Percentiles rank a stretch among this genome's conserved stretches.
Conservation (phyloP, 2,329 filamentous ascomycete genomes). For the Fusarium staphyleae region DNA sequence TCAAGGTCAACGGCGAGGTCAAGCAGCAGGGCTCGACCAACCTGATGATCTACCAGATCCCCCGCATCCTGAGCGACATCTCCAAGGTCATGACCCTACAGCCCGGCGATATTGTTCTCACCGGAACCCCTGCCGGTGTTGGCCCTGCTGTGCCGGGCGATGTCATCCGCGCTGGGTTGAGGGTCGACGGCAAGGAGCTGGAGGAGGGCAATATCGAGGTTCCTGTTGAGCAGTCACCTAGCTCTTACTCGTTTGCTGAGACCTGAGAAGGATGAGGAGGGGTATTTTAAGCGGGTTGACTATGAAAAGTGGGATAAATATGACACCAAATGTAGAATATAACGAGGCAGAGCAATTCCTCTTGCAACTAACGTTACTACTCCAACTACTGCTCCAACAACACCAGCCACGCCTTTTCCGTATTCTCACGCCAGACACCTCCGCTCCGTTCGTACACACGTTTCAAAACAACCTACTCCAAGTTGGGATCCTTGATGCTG, state of each 20-base stretch:
- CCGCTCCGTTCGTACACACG: neutral
- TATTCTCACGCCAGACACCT: neutral
- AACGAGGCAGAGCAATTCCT: slow-evolving; percentile 1
- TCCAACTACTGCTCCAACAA: neutral
- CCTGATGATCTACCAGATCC: slow-evolving; percentile 92
- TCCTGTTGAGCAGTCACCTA: slow-evolving; percentile 77
- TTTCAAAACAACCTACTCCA: slow-evolving; percentile 41
- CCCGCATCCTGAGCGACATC: slow-evolving; percentile 87
- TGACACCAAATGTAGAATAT: slow-evolving; percentile 19
- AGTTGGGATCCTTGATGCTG: slow-evolving; percentile 66
- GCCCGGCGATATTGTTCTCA: slow-evolving; percentile 90
- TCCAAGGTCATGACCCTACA: slow-evolving; percentile 94
- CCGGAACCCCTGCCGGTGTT: slow-evolving; percentile 97
- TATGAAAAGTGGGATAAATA: slow-evolving; percentile 3
- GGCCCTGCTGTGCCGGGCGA: slow-evolving; percentile 86
- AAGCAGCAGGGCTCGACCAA: slow-evolving; percentile 89
- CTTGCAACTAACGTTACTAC: neutral
- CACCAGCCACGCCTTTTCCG: neutral
- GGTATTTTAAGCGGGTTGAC: neutral
- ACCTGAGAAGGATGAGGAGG: slow-evolving; percentile 55
- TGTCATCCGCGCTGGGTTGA: slow-evolving; percentile 83
- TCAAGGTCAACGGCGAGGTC: slow-evolving; percentile 80
- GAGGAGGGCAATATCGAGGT: slow-evolving; percentile 87
- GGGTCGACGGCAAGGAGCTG: slow-evolving; percentile 80
- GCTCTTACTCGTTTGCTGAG: slow-evolving; percentile 78